Base-by-base conservation (phyloP, 1,284 basidiomycete species). In the Tilletia setariae region DNA sequence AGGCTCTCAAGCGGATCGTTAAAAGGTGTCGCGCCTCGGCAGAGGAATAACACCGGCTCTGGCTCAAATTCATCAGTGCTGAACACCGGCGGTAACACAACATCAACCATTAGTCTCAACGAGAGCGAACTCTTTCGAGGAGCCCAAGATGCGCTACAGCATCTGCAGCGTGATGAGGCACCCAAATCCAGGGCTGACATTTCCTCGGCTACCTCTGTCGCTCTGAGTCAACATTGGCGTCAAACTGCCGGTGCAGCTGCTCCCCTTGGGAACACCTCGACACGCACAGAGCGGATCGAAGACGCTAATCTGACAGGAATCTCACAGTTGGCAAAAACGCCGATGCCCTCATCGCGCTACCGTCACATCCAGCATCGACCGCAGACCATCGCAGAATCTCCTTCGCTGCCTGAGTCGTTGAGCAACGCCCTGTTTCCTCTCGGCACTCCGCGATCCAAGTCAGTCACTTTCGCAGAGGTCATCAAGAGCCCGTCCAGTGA, bases 251-350 rank as follows among this genome's bases (percentile, higher is more conserved):
- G 6, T 6, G 35, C 6, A 6, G 35, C 35, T 40, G 35, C 35
- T 4, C 35, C 35, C 11, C 35, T 40, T 40, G 35, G 35, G 28
- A 13, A 16, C 25, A 61, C 15, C 16, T 61, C 16, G 28, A 61
- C 56, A 61, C 28, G 21, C 28, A 61, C 56, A 30, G 56, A 61
- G 56, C 56, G 56, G 9, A 61, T 61, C 56, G 56, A 61, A 15
- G 56, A 61, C 19, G 56, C 13, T 6, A 61, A 61, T 16, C 13
- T 61, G 23, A 61, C 56, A 2, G 56, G 56, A 1, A 61, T 61
- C 28, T 61, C 56, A 30, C 56, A 61, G 30, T 4, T 61, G 2
- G 9, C 56, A 25, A 61, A 61, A 16, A 61, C 56, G 30, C 56
- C 56, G 16, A 49, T 49, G 46, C 46, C 46, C 21, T 19, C 46